A percentile compares a stretch with the other conserved stretches of the same genome.
phyloP scores from a whole-genome alignment of 345 rosid genomes.

The Citrus sp. region DNA sequence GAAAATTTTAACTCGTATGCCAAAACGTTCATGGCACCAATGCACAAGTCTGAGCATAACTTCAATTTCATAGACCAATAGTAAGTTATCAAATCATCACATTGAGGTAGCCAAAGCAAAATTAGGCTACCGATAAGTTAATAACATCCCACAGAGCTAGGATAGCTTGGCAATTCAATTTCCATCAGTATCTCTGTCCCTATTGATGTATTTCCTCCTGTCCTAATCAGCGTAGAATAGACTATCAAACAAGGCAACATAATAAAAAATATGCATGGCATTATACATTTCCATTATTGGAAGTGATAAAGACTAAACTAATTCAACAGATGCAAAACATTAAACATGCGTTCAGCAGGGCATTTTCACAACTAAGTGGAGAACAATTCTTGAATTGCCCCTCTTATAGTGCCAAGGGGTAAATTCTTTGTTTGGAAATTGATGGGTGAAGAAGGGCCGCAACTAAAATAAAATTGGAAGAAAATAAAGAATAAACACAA shows the following conservation, averaged over 20 bases:
- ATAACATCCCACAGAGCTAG: background rate
- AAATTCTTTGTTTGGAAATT: no score
- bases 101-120: background rate
- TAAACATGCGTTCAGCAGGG: background rate
- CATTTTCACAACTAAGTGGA: background rate
- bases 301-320: background rate
- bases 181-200: background rate
- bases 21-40: background rate
- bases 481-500: no score
- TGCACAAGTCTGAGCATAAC: background rate
- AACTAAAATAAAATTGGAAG: no score
- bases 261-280: background rate
- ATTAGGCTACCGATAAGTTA: background rate
- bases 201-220: background rate
- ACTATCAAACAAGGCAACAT: no score
- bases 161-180: background rate
- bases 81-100: no score
- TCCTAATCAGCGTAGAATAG: background rate
- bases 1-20: background rate
- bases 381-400: no score
- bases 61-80: no score
- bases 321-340: background rate
- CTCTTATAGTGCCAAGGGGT: no score
- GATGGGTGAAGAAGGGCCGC: no score
- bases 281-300: background rate